Evolutionary conservation across 257 asterid genomes (phyloP), one percentile per base, ranked within the genome.

Genomic region (Plectranthus barbatus): DNA sequence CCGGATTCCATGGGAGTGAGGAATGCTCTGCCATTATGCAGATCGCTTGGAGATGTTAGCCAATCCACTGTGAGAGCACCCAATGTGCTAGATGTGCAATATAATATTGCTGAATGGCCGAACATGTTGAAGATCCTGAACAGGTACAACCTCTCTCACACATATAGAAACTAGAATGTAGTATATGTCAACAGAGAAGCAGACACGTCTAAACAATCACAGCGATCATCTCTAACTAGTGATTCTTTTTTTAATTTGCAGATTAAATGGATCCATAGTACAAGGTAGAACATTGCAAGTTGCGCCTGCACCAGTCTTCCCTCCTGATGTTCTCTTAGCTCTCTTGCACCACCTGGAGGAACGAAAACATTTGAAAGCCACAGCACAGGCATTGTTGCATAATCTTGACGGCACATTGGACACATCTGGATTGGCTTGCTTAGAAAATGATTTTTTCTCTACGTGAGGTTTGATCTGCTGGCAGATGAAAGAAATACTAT

Each of bases 91-190:
- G 90, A 83, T 64, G 82, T 79, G 77, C 61, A 62, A 47, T 83
- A 40, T 77, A 62, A n/a, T 14, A 19, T 69, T 61, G 52, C 79
- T 36, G 90, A 85, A 47, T 85, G 94, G 94, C 83, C 90, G 56
- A 80, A 83, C 77, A 83, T 85, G 90, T 54, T 71, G 63, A 72
- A 62, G 50, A 80, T 85, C 62, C 72, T 85, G 12, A 85, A 85
- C 81, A 77, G 86, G 94, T 81, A 64, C 57, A n/a, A 11, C 56
- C 1, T 11, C 42, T 17, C 19, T 11, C 21, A 39, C 54, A 7
- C 48, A 41, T 5, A 42, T 0, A 4, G 17, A 56, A 9, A 11
- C n/a, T n/a, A 54, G 36, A 44, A 10, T 37, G 36, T 31, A n/a
- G n/a, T n/a, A 40, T 40, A 42, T 14, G 36, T 12, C 62, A n/a